A percentile compares a stretch with the other conserved stretches of the same genome.
Evolutionary conservation across 2,329 filamentous ascomycete species (phyloP).

Genomic region (Fusarium sp.): DNA sequence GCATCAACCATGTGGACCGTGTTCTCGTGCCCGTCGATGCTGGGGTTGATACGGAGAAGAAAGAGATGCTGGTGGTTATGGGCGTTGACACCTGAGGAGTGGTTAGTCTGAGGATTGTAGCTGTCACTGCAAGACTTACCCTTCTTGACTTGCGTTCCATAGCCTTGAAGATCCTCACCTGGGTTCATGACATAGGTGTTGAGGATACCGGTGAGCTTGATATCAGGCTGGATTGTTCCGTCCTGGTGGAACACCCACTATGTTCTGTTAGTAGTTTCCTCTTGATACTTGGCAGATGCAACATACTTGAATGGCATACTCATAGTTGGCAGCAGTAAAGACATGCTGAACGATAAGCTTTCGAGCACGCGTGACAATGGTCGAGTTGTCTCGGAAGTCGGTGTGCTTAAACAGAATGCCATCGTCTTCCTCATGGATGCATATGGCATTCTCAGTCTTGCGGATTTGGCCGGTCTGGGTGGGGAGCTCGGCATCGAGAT

Average conservation of each 20-base stretch:
- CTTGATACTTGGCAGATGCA: fast-evolving
- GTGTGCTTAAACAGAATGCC: slow-evolving; percentile 95
- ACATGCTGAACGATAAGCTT: slow-evolving; percentile 91
- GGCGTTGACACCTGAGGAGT: slow-evolving; percentile 70
- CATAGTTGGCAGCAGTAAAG: slow-evolving; percentile 96
- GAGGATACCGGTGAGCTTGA: slow-evolving; percentile 90
- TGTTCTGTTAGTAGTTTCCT: not conserved
- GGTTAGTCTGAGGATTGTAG: not conserved
- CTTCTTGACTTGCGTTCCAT: not conserved
- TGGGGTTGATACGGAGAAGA: slow-evolving; percentile 87
- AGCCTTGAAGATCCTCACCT: slow-evolving; percentile 52
- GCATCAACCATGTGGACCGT: slow-evolving; percentile 90
- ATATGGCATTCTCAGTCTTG: slow-evolving; percentile 92
- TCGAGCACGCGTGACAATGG: slow-evolving; percentile 84
- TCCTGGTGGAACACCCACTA: slow-evolving; percentile 87
- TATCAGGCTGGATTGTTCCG: slow-evolving; percentile 89
- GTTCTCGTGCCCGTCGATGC: slow-evolving; percentile 86
- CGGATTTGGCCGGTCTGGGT: slow-evolving; percentile 77
- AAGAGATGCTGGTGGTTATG: slow-evolving; percentile 98
- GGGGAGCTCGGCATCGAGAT: slow-evolving; percentile 88
- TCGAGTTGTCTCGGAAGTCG: slow-evolving; percentile 90
- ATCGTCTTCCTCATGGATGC: slow-evolving; percentile 92
- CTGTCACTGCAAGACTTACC: not conserved
- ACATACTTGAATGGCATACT: slow-evolving; percentile 66
- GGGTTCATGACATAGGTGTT: slow-evolving; percentile 86